Evolutionary conservation across 768 basidiomycete species (phyloP).

Genomic region (Mrakia hoshinonis): DNA sequence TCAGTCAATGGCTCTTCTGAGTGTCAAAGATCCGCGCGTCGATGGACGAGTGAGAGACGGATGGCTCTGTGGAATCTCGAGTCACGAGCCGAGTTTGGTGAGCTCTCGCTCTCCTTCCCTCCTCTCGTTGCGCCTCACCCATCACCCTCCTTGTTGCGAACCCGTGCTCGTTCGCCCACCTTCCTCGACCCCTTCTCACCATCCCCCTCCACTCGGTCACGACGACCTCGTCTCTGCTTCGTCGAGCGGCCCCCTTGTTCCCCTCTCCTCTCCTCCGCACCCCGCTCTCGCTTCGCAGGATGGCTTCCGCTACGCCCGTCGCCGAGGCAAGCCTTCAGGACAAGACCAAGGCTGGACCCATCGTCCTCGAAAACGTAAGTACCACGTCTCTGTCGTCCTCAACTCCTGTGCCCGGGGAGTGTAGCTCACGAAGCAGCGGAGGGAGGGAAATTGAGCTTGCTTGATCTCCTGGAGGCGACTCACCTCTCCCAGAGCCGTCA

Average conservation of each 20-base stretch:
- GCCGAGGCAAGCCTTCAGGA: conserved; percentile 15
- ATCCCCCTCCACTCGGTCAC: background rate
- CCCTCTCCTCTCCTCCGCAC: background rate
- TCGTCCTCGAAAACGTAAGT: conserved; percentile 28
- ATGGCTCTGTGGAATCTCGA: background rate
- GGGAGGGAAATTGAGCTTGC: background rate
- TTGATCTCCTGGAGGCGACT: too few relatives aligned
- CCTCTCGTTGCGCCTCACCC: background rate
- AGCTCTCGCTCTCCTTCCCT: background rate
- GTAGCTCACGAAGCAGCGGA: background rate
- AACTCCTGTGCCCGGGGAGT: too few relatives aligned
- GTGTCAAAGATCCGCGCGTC: background rate
- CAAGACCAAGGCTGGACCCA: conserved; percentile 27
- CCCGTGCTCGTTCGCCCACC: background rate
- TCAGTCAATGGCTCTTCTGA: too few relatives aligned
- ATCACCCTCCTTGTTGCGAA: background rate
- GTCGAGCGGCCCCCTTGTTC: background rate
- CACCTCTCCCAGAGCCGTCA: background rate
- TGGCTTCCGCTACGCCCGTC: conserved; percentile 12
- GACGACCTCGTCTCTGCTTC: background rate
- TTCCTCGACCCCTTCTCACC: background rate
- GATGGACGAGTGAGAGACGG: background rate
- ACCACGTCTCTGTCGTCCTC: background rate
- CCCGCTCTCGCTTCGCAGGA: conserved; percentile 2
- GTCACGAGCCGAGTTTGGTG: background rate